Evolutionary conservation across 2,329 filamentous ascomycete genomes (phyloP).

Genomic region (Fusarium euwallaceae): DNA sequence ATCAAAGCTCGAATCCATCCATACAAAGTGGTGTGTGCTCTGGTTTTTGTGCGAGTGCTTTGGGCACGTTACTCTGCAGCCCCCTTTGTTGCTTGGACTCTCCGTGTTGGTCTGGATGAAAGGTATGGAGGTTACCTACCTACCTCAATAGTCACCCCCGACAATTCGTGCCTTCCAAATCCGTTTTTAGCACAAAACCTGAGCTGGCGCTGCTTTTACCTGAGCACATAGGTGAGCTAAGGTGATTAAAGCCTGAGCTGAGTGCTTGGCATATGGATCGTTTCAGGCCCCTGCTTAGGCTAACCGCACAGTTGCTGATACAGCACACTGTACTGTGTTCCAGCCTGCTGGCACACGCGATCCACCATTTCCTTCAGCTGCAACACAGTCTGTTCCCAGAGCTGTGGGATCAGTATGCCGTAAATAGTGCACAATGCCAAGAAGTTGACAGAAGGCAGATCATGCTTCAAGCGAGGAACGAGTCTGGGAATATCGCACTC

Average conservation of each 20-base stretch:
- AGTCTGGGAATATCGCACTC: too few species aligned
- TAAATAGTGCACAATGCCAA: too few species aligned
- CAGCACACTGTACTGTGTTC: too few species aligned
- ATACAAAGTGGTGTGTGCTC: not conserved
- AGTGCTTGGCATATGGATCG: not conserved
- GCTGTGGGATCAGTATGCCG: too few species aligned
- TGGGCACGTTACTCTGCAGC: not conserved
- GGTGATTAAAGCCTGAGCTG: not conserved
- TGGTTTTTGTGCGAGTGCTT: not conserved
- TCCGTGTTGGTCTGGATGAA: not conserved
- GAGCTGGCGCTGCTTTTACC: constrained; percentile 2
- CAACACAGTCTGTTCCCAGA: too few species aligned
- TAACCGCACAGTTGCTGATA: not conserved
- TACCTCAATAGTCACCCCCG: not conserved
- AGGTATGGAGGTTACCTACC: not conserved
- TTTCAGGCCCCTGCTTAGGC: not conserved
- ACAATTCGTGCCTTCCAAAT: not conserved
- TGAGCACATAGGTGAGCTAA: constrained; percentile 6
- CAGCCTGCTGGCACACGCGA: too few species aligned
- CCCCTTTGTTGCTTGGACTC: not conserved
- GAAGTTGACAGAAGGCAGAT: too few species aligned
- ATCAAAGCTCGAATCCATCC: not conserved
- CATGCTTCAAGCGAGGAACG: too few species aligned
- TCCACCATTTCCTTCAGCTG: too few species aligned
- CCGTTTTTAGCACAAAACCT: not conserved